A percentile compares a stretch with the other conserved stretches of the same genome.
phyloP scores from a whole-genome alignment of 371 early-diverging fungal species.

The Cokeromyces recurvatus region DNA sequence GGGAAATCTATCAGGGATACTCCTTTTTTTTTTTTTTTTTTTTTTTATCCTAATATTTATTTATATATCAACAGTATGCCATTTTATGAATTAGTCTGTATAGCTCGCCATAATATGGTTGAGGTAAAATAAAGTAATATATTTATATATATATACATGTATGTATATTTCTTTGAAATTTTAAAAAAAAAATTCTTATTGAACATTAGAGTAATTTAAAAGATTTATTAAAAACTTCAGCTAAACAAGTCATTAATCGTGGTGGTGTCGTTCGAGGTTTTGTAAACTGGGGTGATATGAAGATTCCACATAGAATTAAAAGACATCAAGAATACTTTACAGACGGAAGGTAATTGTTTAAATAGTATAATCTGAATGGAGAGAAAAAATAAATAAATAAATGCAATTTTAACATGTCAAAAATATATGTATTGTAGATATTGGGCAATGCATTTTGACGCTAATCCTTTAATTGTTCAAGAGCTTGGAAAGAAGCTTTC shows the following conservation, averaged over 20 bases:
- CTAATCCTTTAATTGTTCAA: conserved; percentile 59
- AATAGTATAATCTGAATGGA: too few species aligned
- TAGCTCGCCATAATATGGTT: conserved; percentile 52
- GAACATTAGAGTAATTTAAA: conserved; percentile 49
- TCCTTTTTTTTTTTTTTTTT: conserved; percentile 1
- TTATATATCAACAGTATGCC: too few species aligned
- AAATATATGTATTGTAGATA: conserved; percentile 34
- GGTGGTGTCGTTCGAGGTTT: conserved; percentile 80
- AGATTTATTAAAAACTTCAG: conserved; percentile 64
- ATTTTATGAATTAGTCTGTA: conserved; percentile 69
- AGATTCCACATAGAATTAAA: conserved; percentile 62
- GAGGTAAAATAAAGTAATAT: conserved; percentile 28
- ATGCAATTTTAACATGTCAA: too few species aligned
- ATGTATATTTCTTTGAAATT: background rate
- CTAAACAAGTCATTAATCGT: conserved; percentile 63
- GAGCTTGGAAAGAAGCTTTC: conserved; percentile 59
- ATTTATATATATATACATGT: background rate
- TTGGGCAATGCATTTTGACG: conserved; percentile 79
- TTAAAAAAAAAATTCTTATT: background rate
- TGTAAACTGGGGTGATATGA: conserved; percentile 59
- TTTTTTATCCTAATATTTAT: background rate
- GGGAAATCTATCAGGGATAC: conserved; percentile 7
- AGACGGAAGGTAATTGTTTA: conserved; percentile 61
- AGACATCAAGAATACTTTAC: conserved; percentile 62
- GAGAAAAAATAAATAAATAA: too few species aligned